Evolutionary conservation across 2,329 filamentous ascomycete genomes (phyloP), one percentile per base, ranked within the genome.

Genomic region (Drechslerella coelobrocha): DNA sequence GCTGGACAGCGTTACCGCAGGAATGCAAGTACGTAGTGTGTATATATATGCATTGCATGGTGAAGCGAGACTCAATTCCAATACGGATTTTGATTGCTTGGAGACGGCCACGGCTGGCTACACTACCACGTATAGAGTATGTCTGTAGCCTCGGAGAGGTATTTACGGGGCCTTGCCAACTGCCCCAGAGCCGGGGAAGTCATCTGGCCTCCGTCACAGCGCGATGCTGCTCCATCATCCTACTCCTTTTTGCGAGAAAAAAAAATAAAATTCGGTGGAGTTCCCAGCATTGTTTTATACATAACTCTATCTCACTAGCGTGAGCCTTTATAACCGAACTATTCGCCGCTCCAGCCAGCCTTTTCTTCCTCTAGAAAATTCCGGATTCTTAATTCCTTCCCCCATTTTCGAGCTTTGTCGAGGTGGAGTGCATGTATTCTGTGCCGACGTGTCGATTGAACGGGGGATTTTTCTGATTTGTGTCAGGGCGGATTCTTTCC

Each of bases 211-310:
- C 41, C 19, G 41, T 19, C 41, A 45, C 19, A 21, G 41, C 9
- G 41, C 41, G 41, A 45, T 23, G 41, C n/a, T 8, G 41, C 41
- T 19, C 19, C 5, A n/a, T 45, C 17, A 19, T 45, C 41, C 41
- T 45, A 45, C 41, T 45, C 41, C 41, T 10, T 45, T 19, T 45
- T 21, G 41, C n/a, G n/a, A n/a, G n/a, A n/a, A n/a, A 45, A 19
- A 14, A 8, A 21, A 21, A 45, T 19, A 19, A 31, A 31, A n/a
- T n/a, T 31, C 29, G 41, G 41, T 45, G 41, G 41, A 45, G 41
- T 45, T 45, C 41, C 41, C 41, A 45, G 41, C 41, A 45, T 19
- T 45, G 41, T 45, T 19, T 45, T 45, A 45, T 45, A 45, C 41
- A 45, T 39, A 39, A 14, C 12, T 39, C 34, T 39, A n/a, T 39